Base-by-base conservation (phyloP, 768 basidiomycete species). In the Trametes elegans region DNA sequence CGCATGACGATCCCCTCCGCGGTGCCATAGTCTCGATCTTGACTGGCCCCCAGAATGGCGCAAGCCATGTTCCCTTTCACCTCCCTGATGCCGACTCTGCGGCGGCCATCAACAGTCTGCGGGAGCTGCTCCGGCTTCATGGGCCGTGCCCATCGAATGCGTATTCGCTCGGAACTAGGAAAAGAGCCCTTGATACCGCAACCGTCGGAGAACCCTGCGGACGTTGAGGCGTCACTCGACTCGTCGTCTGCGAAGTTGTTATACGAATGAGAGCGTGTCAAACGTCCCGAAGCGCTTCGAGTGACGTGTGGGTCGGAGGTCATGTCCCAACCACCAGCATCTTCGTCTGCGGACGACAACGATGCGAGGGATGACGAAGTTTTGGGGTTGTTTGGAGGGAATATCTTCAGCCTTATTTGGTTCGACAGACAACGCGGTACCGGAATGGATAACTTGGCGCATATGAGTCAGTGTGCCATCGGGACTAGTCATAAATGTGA, bases 161-260 rank as follows among this genome's bases (percentile, higher is more conserved):
- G 84, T 44, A 92, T 76, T 16, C 83, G 79, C 42, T 92, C 89
- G 0, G 90, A 77, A 43, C 85, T 88, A 0, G 85, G 87, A 62
- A 92, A 92, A 1, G 87, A 83, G 3, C 89, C 89, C 65, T 84
- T 83, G n/a, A 90, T 78, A 16, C 81, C 78, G 53, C 81, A 85
- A 1, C 80, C 84, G 38, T 86, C 84, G 16, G 81, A 71, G 55
- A 81, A 76, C 1, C 74, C 73, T 2, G 79, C 79, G 7, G 75
- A 73, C 67, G 78, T 31, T 68, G 75, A 84, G 1, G 87, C 85
- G 64, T 90, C 89, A 35, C 86, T 87, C 3, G 87, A 87, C 64
- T 92, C 89, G 60, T 90, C 90, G 59, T 92, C 89, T 0, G 89
- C 89, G 64, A 90, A 83, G 63, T 87, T 78, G 36, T 76, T 83